Conservation (phyloP, 2,329 filamentous ascomycete species). For the Ophiostoma sp. region DNA sequence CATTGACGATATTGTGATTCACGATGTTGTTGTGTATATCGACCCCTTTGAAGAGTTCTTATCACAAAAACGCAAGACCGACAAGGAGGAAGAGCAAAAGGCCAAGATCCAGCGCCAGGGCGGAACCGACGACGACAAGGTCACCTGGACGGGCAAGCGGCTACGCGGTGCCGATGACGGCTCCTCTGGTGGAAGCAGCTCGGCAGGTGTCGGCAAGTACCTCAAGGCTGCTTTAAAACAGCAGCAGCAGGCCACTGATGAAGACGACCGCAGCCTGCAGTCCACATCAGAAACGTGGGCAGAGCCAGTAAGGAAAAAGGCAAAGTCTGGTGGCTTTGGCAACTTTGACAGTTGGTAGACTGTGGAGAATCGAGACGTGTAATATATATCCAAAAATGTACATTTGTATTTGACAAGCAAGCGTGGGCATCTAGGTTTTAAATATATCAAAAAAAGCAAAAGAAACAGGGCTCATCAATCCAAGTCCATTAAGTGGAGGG, state of each 20-base stretch:
- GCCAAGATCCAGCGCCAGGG: conserved; percentile 64
- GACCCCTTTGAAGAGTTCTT: conserved; percentile 96
- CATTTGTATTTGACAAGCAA: background rate
- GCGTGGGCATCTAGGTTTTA: conserved; percentile 11
- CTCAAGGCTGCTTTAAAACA: conserved; percentile 57
- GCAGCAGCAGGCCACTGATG: conserved; percentile 25
- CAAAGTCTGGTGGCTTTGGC: conserved; percentile 77
- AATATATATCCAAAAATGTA: conserved; percentile 10
- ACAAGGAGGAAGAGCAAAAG: conserved; percentile 57
- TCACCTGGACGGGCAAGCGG: conserved; percentile 95
- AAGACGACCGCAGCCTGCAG: conserved; percentile 56
- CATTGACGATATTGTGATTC: conserved; percentile 74
- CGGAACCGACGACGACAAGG: conserved; percentile 80
- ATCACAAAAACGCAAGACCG: conserved; percentile 67
- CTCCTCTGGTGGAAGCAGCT: conserved; percentile 49
- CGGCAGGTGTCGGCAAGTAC: conserved; percentile 73
- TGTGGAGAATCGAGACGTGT: background rate
- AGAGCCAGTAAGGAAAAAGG: conserved; percentile 78
- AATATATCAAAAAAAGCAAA: conserved; percentile 1
- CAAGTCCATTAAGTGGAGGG: background rate
- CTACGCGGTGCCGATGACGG: conserved; percentile 69
- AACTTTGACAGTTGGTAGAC: conserved; percentile 89
- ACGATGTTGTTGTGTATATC: conserved; percentile 81
- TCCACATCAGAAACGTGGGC: conserved; percentile 64
- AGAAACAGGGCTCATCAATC: background rate